These are phyloP conservation scores for Coemansia reversa DNA, from an alignment of 192 early-diverging fungal genomes.

Conservation along the genomic window DNA sequence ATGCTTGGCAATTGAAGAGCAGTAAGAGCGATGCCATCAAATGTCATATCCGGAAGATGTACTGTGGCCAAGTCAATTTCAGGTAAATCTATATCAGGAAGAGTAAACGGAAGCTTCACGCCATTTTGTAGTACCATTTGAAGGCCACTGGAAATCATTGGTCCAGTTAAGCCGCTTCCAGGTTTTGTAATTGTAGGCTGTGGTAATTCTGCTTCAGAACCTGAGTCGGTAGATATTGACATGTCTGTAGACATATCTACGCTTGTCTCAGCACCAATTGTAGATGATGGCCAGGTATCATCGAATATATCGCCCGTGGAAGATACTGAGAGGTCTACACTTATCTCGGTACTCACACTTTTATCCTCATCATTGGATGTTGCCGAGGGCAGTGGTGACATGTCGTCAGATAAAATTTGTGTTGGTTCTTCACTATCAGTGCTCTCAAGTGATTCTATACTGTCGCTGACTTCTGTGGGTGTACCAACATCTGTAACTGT, in stretches of 20 bases:
- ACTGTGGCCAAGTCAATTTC: slow-evolving; percentile 40
- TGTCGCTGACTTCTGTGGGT: neutral
- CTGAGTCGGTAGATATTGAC: neutral
- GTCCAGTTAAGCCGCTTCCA: slow-evolving; percentile 26
- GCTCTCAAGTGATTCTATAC: neutral
- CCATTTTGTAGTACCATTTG: slow-evolving; percentile 50
- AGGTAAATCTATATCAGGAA: slow-evolving; percentile 43
- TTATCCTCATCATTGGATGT: slow-evolving; percentile 8
- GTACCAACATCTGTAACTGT: neutral
- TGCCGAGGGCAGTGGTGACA: slow-evolving; percentile 5
- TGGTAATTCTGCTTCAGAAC: neutral
- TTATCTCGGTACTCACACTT: slow-evolving; percentile 2
- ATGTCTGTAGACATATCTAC: no score
- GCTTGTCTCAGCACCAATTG: no score
- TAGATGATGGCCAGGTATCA: no score
- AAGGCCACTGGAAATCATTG: slow-evolving; percentile 41
- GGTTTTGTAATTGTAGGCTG: neutral
- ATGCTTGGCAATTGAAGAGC: slow-evolving; percentile 34
- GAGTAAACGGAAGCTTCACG: slow-evolving; percentile 28
- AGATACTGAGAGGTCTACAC: neutral
- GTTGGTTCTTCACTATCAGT: neutral
- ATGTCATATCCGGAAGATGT: slow-evolving; percentile 50
- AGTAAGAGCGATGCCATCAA: slow-evolving; percentile 40
- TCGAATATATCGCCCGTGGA: no score
- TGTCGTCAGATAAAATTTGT: slow-evolving; percentile 10